Evolutionary conservation across 768 basidiomycete species (phyloP).

Genomic region (Polyporus arcularius): DNA sequence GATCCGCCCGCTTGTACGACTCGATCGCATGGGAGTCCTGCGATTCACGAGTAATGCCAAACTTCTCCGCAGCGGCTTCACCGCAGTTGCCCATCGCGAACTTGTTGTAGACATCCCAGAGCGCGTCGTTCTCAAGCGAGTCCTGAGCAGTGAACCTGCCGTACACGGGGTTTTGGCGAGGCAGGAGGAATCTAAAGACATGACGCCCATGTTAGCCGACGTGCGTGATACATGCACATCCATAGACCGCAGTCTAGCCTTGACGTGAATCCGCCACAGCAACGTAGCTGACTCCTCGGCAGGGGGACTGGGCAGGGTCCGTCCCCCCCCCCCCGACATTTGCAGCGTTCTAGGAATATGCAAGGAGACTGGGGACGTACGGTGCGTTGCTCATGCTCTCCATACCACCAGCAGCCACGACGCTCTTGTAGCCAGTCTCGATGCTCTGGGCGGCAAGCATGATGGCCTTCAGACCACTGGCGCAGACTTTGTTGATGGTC

Average conservation of each 20-base stretch:
- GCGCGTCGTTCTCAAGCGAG: constrained; percentile 88
- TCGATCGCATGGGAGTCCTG: constrained; percentile 92
- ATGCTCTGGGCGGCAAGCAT: constrained; percentile 93
- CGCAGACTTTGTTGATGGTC: constrained; percentile 99
- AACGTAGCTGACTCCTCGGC: neutral
- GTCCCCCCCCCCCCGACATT: too few species aligned
- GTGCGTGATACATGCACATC: constrained; percentile 6
- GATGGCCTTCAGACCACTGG: constrained; percentile 94
- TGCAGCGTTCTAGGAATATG: neutral
- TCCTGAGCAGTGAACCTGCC: constrained; percentile 89
- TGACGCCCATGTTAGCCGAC: neutral
- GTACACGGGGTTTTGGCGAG: constrained; percentile 79
- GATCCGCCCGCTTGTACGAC: constrained; percentile 91
- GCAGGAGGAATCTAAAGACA: constrained; percentile 67
- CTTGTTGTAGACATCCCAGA: constrained; percentile 97
- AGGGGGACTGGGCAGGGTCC: too few species aligned
- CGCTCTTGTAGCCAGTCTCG: constrained; percentile 77
- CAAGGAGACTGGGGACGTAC: constrained; percentile 50
- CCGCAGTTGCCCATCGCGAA: constrained; percentile 98
- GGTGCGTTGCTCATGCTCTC: constrained; percentile 99
- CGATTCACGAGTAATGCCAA: constrained; percentile 80
- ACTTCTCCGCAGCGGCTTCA: constrained; percentile 81
- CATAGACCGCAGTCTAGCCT: neutral
- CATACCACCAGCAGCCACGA: constrained; percentile 96
- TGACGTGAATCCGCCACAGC: neutral